Evolutionary conservation across 805 yeast species (phyloP).

Genomic region (Metschnikowia cubensis): DNA sequence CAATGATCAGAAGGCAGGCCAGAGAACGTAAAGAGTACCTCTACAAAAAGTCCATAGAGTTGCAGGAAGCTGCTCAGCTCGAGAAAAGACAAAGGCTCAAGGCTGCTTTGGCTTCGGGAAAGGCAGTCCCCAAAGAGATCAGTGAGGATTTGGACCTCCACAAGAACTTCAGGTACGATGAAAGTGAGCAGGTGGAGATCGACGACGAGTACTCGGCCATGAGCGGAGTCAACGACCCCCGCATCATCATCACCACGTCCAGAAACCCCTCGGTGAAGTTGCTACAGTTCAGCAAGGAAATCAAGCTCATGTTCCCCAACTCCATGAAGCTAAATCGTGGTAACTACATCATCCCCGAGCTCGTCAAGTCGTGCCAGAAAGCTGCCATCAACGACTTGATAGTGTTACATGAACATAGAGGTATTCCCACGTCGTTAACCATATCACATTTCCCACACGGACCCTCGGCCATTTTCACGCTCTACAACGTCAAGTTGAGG

Average conservation of each 20-base stretch:
- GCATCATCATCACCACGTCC: slow-evolving; percentile 87
- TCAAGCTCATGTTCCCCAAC: slow-evolving; percentile 85
- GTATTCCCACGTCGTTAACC: slow-evolving; percentile 93
- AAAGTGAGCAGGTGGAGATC: slow-evolving; percentile 60
- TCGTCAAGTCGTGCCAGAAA: slow-evolving; percentile 78
- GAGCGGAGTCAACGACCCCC: slow-evolving; percentile 87
- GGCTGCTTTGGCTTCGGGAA: slow-evolving; percentile 87
- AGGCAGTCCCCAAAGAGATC: slow-evolving; percentile 81
- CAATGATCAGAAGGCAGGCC: slow-evolving; percentile 83
- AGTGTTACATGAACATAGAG: slow-evolving; percentile 92
- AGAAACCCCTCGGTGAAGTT: slow-evolving; percentile 84
- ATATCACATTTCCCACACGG: slow-evolving; percentile 97
- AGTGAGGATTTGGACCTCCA: slow-evolving; percentile 84
- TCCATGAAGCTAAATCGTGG: slow-evolving; percentile 90
- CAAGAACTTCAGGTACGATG: slow-evolving; percentile 82
- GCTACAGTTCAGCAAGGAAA: slow-evolving; percentile 89
- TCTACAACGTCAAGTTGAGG: slow-evolving; percentile 90
- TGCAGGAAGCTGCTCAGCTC: slow-evolving; percentile 81
- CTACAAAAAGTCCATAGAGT: slow-evolving; percentile 80
- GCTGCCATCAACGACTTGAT: slow-evolving; percentile 82
- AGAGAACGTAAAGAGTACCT: slow-evolving; percentile 94
- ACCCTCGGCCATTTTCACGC: slow-evolving; percentile 89
- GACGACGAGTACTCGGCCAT: slow-evolving; percentile 91
- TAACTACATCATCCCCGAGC: slow-evolving; percentile 77
- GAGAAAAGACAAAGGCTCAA: slow-evolving; percentile 84